Percentiles rank a stretch among this genome's conserved stretches.
Conservation (phyloP, 1,284 basidiomycete species). For the Vanrija humicola region DNA sequence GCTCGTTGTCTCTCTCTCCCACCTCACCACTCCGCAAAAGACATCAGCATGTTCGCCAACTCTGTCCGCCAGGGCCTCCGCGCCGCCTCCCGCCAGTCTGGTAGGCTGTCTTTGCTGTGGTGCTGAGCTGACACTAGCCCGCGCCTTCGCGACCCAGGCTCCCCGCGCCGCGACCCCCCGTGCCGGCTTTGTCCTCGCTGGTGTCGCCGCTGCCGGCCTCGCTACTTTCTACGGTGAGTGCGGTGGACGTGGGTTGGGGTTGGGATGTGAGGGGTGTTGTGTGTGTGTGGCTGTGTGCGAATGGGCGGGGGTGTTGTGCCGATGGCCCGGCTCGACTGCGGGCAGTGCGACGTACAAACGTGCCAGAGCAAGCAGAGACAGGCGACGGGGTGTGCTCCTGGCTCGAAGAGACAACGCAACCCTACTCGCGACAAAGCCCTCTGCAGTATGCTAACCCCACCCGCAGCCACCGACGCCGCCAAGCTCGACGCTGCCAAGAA, state of each 20-base stretch:
- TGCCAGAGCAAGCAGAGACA: background rate
- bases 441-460: background rate
- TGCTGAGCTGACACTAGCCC: background rate
- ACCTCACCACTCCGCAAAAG: slow-evolving; percentile 7
- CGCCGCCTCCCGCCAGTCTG: slow-evolving; percentile 42
- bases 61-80: slow-evolving; percentile 42
- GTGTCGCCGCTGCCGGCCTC: slow-evolving; percentile 29
- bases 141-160: background rate
- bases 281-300: too few species aligned
- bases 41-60: slow-evolving; percentile 37
- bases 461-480: slow-evolving; percentile 17
- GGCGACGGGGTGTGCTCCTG: background rate
- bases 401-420: too few species aligned
- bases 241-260: too few species aligned
- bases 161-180: slow-evolving; percentile 9
- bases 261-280: too few species aligned
- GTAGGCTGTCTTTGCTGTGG: slow-evolving; percentile 17
- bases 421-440: background rate
- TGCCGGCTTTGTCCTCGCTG: slow-evolving; percentile 25
- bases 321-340: too few species aligned
- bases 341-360: background rate
- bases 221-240: slow-evolving; percentile 39
- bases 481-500: slow-evolving; percentile 46
- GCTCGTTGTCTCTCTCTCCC: background rate
- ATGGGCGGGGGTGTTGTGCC: too few species aligned